Evolutionary conservation across 768 basidiomycete genomes (phyloP).

Genomic region (Kwoniella newhampshirensis): DNA sequence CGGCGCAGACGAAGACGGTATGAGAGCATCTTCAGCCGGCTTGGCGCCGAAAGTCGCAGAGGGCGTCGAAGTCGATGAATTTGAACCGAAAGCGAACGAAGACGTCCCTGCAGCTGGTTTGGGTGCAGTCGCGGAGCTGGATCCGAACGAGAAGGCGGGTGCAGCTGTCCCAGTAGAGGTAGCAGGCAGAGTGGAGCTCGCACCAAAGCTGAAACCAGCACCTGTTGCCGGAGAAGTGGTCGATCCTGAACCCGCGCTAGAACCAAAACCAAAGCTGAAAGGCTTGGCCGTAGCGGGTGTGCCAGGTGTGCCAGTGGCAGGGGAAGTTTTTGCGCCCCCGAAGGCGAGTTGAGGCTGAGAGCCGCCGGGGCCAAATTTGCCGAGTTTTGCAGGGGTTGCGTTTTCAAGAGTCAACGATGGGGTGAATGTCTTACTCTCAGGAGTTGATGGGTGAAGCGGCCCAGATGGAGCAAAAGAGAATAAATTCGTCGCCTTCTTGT

Average conservation of each 20-base stretch:
- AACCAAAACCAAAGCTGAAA: constrained; percentile 24
- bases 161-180: not conserved
- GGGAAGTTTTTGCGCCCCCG: constrained; percentile 33
- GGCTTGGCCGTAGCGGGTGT: constrained; percentile 19
- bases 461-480: constrained; percentile 45
- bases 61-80: constrained; percentile 8
- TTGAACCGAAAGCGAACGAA: constrained; percentile 11
- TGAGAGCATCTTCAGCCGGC: constrained; percentile 3
- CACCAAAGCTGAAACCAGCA: constrained; percentile 29
- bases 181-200: constrained; percentile 4
- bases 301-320: constrained; percentile 13
- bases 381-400: constrained; percentile 33
- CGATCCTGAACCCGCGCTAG: constrained; percentile 7
- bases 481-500: constrained; percentile 22
- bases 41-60: constrained; percentile 30
- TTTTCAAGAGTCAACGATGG: constrained; percentile 32
- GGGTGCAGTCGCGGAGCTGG: constrained; percentile 4
- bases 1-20: not conserved
- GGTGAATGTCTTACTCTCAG: constrained; percentile 40
- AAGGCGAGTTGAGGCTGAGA: constrained; percentile 41
- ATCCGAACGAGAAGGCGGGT: constrained; percentile 22
- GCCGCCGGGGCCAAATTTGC: constrained; percentile 48
- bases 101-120: constrained; percentile 10
- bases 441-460: constrained; percentile 43
- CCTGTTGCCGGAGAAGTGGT: constrained; percentile 10